Evolutionary conservation across 148 eudicot genomes (phyloP).

Genomic region (Rhododendron griersonianum): DNA sequence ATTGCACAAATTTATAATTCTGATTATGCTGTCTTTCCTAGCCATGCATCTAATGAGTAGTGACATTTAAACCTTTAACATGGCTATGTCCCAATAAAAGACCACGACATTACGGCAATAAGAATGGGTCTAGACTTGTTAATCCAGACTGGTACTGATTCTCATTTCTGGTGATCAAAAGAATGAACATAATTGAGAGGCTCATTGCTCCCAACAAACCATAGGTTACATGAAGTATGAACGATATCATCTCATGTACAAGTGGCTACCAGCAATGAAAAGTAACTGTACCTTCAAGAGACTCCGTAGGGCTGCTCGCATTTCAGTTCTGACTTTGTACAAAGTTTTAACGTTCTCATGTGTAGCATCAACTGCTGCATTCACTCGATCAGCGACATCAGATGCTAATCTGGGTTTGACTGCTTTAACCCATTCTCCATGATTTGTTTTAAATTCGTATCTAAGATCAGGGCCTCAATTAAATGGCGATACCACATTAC

Average conservation of each 20-base stretch:
- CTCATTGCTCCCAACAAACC: not conserved
- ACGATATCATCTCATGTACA: not conserved
- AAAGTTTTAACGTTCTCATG: constrained; percentile 47
- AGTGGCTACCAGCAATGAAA: not conserved
- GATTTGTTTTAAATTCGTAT: constrained; percentile 75
- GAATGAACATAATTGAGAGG: not conserved
- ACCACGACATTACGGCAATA: not conserved
- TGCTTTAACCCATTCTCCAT: constrained; percentile 75
- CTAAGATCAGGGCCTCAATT: constrained; percentile 32
- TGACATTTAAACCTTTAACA: not conserved
- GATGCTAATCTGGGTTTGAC: constrained; percentile 58
- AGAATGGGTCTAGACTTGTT: not conserved
- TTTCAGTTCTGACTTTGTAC: constrained; percentile 76
- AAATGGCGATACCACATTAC: not conserved
- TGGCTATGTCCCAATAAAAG: not conserved
- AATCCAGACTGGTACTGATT: not conserved
- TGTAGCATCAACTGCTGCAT: constrained; percentile 36
- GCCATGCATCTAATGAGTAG: not conserved
- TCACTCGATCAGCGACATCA: constrained; percentile 45
- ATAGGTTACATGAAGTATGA: not conserved
- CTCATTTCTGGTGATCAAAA: not conserved
- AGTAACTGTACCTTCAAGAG: constrained; percentile 60
- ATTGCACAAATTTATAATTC: not conserved
- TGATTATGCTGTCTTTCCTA: not conserved
- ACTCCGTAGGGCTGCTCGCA: constrained; percentile 58